These are phyloP conservation scores for Anisodus acutangulus DNA, from an alignment of 257 asterid species.

Conservation along the genomic window DNA sequence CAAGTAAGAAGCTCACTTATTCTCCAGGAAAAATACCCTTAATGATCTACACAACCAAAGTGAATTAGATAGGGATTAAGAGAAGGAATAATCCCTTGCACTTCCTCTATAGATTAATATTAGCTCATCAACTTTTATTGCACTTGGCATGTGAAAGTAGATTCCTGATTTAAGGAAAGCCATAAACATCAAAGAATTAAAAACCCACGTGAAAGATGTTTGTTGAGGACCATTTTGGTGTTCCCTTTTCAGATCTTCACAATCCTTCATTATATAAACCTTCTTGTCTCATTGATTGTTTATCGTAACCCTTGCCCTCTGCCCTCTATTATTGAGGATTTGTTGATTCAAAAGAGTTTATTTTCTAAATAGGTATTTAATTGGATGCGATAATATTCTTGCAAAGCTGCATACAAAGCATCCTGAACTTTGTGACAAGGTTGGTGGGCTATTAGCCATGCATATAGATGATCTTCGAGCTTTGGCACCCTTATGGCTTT, in stretches of 20 bases:
- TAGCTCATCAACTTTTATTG: not conserved
- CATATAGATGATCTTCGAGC: conserved; percentile 96
- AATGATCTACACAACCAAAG: not conserved
- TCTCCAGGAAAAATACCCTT: too few relatives aligned
- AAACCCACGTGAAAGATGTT: not conserved
- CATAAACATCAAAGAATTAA: not conserved
- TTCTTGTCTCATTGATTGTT: not conserved
- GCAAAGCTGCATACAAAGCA: conserved; percentile 89
- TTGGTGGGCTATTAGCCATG: conserved; percentile 95
- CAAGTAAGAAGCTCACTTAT: too few relatives aligned
- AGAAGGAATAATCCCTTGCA: not conserved
- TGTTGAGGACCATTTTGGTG: not conserved
- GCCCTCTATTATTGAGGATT: not conserved
- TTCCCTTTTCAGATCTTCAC: not conserved
- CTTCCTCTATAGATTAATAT: not conserved
- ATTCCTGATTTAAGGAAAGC: not conserved
- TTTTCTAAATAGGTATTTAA: conserved; percentile 67
- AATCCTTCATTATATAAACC: not conserved
- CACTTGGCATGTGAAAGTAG: conserved; percentile 1
- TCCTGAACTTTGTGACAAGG: conserved; percentile 92
- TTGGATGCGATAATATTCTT: conserved; percentile 86
- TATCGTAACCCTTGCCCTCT: not conserved
- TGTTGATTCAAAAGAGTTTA: too few relatives aligned
- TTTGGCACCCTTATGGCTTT: conserved; percentile 91
- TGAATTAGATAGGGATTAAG: not conserved